phyloP scores from a whole-genome alignment of 257 asterid genomes.

The Salvia miltiorrhiza region DNA sequence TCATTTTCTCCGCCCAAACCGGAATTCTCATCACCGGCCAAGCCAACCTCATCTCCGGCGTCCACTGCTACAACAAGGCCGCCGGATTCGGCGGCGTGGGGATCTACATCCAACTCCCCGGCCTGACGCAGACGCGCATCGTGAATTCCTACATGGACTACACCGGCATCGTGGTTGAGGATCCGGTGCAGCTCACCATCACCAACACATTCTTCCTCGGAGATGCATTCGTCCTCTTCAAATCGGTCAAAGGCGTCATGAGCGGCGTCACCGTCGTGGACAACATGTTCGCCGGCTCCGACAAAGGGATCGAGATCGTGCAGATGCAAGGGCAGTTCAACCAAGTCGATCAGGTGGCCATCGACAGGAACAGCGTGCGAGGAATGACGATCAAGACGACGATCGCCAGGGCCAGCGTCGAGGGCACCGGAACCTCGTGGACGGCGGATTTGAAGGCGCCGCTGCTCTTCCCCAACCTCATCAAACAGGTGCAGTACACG shows the following conservation, averaged over 20 bases:
- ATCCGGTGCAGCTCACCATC: conserved; percentile 80
- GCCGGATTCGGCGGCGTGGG: conserved; percentile 84
- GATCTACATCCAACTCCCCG: conserved; percentile 60
- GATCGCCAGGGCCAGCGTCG: conserved; percentile 42
- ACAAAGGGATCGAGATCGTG: conserved; percentile 52
- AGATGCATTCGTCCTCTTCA: conserved; percentile 53
- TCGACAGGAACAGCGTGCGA: conserved; percentile 51
- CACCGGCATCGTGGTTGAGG: conserved; percentile 89
- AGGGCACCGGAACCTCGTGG: conserved; percentile 66
- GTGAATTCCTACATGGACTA: conserved; percentile 70
- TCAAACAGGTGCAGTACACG: conserved; percentile 62
- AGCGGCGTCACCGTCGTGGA: conserved; percentile 68
- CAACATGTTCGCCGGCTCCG: conserved; percentile 74
- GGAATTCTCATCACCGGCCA: conserved; percentile 71
- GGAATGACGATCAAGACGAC: conserved; percentile 79
- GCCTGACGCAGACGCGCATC: conserved; percentile 70
- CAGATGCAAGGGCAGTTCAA: conserved; percentile 57
- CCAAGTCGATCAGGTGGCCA: conserved; percentile 53
- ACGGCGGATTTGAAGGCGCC: conserved; percentile 52
- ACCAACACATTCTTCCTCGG: conserved; percentile 76
- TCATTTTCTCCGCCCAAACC: conserved; percentile 67
- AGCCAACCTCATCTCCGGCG: conserved; percentile 68
- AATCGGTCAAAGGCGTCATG: conserved; percentile 57
- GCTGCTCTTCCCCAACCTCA: conserved; percentile 57
- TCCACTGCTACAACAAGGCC: conserved; percentile 95